These are phyloP conservation scores for Talaromyces borbonicus DNA, from an alignment of 495 filamentous ascomycete genomes.

Conservation along the genomic window DNA sequence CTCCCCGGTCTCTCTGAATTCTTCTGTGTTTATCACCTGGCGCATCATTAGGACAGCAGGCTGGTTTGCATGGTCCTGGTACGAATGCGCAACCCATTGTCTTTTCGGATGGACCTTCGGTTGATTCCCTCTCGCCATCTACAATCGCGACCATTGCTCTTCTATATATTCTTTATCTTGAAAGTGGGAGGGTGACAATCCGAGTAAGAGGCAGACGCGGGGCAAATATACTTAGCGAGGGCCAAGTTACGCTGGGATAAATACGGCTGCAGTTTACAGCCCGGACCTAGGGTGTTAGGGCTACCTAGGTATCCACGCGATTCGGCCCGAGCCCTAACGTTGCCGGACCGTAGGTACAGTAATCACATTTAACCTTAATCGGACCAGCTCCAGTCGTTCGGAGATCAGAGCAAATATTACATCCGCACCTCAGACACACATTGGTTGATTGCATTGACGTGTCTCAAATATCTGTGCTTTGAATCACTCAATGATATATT, in stretches of 20 bases:
- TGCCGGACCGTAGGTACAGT: too few species aligned
- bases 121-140: background rate
- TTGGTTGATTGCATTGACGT: slow-evolving; percentile 2
- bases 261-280: too few species aligned
- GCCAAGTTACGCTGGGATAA: too few species aligned
- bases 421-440: slow-evolving; percentile 3
- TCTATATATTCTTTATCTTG: background rate
- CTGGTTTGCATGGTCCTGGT: slow-evolving; percentile 4
- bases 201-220: background rate
- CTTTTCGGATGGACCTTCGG: background rate
- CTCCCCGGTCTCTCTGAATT: background rate
- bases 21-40: background rate
- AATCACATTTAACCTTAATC: too few species aligned
- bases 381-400: too few species aligned
- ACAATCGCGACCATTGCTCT: background rate
- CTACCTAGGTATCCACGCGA: too few species aligned
- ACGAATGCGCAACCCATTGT: background rate
- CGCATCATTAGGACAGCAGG: background rate
- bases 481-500: slow-evolving; percentile 4
- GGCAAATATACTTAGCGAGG: too few species aligned
- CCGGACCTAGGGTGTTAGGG: too few species aligned
- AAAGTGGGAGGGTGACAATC: background rate
- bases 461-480: slow-evolving; percentile 3
- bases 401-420: slow-evolving; percentile 3
- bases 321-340: too few species aligned